Evolutionary conservation across 192 early-diverging fungal species (phyloP).

Genomic region (Thamnidium elegans): DNA sequence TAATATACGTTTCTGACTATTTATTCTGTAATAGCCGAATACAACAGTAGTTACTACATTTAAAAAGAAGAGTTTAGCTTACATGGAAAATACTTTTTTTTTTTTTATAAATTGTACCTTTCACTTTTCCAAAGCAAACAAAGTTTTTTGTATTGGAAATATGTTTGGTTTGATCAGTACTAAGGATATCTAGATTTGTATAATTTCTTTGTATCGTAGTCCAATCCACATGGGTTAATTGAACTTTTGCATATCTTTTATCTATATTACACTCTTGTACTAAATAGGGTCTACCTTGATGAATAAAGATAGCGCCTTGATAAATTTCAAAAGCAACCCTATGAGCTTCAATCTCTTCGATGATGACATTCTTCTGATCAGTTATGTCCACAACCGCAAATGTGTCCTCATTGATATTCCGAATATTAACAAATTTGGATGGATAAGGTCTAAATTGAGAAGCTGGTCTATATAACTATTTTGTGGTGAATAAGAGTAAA

Average conservation of each 20-base stretch:
- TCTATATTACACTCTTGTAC: constrained; percentile 53
- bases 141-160: not conserved
- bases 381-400: constrained; percentile 53
- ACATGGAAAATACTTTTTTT: too few relatives aligned
- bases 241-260: constrained; percentile 41
- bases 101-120: constrained; percentile 21
- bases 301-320: constrained; percentile 62
- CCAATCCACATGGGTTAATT: constrained; percentile 46
- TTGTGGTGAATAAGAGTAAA: not conserved
- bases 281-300: constrained; percentile 53
- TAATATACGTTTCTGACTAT: constrained; percentile 40
- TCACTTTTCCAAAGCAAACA: constrained; percentile 24
- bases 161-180: not conserved
- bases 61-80: too few relatives aligned
- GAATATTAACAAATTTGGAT: constrained; percentile 42
- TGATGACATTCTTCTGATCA: constrained; percentile 31
- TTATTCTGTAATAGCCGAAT: constrained; percentile 57
- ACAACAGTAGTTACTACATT: constrained; percentile 49
- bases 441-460: constrained; percentile 45
- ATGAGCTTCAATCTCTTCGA: constrained; percentile 53
- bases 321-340: constrained; percentile 57
- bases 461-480: constrained; percentile 44
- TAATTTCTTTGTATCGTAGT: constrained; percentile 53
- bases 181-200: constrained; percentile 49
- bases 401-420: constrained; percentile 45